Evolutionary conservation across 2,329 filamentous ascomycete species (phyloP).

Genomic region (Dothideomycetes sp.): DNA sequence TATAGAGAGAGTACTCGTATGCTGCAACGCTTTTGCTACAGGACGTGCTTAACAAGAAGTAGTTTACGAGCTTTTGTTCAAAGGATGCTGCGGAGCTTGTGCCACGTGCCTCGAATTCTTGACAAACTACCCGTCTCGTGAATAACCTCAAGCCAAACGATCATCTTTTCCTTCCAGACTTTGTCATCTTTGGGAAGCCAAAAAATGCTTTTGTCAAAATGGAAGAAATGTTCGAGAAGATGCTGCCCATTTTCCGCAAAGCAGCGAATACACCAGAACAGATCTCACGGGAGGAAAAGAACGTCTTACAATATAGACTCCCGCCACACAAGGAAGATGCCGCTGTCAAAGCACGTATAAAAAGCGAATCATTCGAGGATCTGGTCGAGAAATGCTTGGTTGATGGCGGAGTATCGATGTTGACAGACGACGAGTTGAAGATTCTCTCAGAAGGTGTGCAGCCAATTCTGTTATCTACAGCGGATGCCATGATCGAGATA

Average conservation of each 20-base stretch:
- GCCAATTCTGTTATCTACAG: background rate
- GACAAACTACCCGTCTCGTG: too few species aligned
- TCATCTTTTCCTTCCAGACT: too few species aligned
- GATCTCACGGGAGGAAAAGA: background rate
- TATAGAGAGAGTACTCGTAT: too few species aligned
- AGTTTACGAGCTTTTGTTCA: too few species aligned
- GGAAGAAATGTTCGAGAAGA: conserved; percentile 1
- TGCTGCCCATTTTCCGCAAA: conserved; percentile 2
- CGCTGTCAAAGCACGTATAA: background rate
- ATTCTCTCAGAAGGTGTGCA: background rate
- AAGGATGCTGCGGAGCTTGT: too few species aligned
- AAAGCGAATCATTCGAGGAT: background rate
- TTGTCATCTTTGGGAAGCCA: background rate
- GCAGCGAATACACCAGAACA: conserved; percentile 1
- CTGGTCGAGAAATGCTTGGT: conserved; percentile 1
- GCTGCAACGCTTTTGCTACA: too few species aligned
- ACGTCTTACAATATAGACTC: conserved; percentile 1
- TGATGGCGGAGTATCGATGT: conserved; percentile 1
- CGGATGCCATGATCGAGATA: background rate
- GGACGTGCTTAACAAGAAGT: too few species aligned
- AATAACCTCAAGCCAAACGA: too few species aligned
- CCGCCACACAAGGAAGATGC: background rate
- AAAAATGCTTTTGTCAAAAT: background rate
- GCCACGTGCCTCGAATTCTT: too few species aligned
- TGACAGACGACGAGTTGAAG: background rate